Base-by-base conservation (phyloP, 169 alveolate genomes). In the Plasmodium billcollinsi region DNA sequence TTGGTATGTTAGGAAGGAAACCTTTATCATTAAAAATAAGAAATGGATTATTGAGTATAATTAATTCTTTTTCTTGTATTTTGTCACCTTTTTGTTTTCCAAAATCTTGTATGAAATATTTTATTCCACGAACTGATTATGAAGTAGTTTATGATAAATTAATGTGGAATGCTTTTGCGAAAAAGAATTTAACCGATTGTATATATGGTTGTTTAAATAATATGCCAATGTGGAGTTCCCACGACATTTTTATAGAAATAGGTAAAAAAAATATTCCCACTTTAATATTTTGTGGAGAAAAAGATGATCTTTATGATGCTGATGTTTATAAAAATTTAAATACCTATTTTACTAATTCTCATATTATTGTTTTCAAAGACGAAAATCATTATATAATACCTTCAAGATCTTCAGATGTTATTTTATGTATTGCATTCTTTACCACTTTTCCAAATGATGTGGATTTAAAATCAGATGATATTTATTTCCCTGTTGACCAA, bases 161-260 rank as follows among this genome's bases (percentile, higher is more conserved):
- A 75, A 74, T 94, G 70, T 94, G 96, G 96, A 83, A 90, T 24
- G 88, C 91, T 2, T 94, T 90, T 47, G 95, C 91, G 14, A 93
- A 93, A 33, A 90, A 92, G 29, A 90, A 88, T 59, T 85, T 93
- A 9, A 54, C 93, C 3, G 63, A 92, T 18, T 88, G 90, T 56
- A 63, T 94, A 43, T 47, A 93, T 73, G 96, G 95, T 9, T 86
- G 93, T 26, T 49, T 93, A 14, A 94, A 94, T 45, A 86, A 95
- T 54, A 66, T 94, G 74, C 94, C 94, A 43, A 86, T 94, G 91
- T 94, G 96, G 96, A 93, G 86, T 56, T 62, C 94, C n/a, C 76
- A 75, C 21, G 89, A 88, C 11, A 76, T 92, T 18, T 94, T 91
- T 74, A 69, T 88, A 56, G 94, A 91, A 29, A 95, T 94, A n/a